Evolutionary conservation across 306 rosid species (phyloP).

Genomic region (Styphnolobium japonicum): DNA sequence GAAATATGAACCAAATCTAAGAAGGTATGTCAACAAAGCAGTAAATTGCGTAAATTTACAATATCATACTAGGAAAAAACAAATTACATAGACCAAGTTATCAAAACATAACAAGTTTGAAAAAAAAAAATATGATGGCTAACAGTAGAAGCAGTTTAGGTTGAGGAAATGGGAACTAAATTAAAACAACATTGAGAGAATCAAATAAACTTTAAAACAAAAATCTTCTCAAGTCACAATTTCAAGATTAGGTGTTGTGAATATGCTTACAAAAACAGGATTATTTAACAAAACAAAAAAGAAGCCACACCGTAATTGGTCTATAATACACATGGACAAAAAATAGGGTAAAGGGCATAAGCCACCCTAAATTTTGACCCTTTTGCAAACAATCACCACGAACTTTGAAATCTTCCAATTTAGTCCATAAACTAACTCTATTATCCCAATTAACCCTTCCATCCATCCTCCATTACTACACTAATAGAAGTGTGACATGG

Average conservation of each 20-base stretch:
- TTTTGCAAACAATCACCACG: no score
- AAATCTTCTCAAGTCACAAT: background rate
- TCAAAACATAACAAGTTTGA: background rate
- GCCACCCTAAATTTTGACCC: no score
- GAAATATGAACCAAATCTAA: background rate
- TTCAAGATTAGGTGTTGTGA: background rate
- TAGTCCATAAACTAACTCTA: no score
- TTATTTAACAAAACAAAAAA: background rate
- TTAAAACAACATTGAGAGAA: background rate
- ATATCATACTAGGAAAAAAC: background rate
- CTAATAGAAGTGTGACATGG: no score
- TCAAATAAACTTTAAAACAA: background rate
- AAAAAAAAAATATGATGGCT: background rate
- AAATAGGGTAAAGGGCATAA: no score
- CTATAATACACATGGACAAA: background rate
- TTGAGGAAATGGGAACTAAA: background rate
- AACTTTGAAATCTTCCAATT: no score
- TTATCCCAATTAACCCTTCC: no score
- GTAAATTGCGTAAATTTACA: slow-evolving; percentile 13
- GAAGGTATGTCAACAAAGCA: slow-evolving; percentile 8
- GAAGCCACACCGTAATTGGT: background rate
- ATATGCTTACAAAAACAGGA: background rate
- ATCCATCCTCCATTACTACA: no score
- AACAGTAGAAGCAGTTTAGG: background rate
- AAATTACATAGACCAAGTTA: background rate